Evolutionary conservation across 2,329 filamentous ascomycete species (phyloP).

Genomic region (Fusarium devonianum): DNA sequence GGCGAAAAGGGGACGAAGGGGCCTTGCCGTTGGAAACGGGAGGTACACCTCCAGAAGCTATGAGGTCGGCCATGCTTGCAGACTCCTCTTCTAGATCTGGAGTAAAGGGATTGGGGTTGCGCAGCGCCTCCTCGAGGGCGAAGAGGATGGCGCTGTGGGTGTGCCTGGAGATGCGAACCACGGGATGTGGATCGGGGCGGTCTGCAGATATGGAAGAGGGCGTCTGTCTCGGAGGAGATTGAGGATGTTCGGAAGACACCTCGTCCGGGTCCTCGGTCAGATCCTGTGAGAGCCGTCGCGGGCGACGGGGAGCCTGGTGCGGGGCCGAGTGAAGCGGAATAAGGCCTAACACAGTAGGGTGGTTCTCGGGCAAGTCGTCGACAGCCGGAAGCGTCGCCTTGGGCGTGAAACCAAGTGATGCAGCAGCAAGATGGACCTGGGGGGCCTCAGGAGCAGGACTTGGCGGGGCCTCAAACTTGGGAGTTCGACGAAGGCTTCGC

Average conservation of each 20-base stretch:
- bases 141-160: conserved; percentile 92
- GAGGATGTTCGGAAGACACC: conserved; percentile 46
- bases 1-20: conserved; percentile 52
- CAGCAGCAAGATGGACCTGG: conserved; percentile 55
- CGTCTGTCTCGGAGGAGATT: conserved; percentile 38
- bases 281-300: conserved; percentile 55
- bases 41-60: conserved; percentile 62
- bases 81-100: conserved; percentile 86
- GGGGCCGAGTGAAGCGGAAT: conserved; percentile 51
- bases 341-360: conserved; percentile 39
- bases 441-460: conserved; percentile 50
- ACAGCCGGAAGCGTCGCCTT: conserved; percentile 41
- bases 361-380: conserved; percentile 34
- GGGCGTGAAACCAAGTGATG: conserved; percentile 57
- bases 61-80: conserved; percentile 88
- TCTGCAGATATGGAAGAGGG: conserved; percentile 44
- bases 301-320: conserved; percentile 44
- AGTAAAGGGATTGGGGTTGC: conserved; percentile 82
- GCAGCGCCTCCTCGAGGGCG: conserved; percentile 88
- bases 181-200: conserved; percentile 53
- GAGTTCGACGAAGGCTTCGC: conserved; percentile 59
- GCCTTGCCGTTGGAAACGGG: conserved; percentile 64
- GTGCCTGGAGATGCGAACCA: conserved; percentile 76
- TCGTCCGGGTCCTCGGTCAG: conserved; percentile 56
- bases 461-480: conserved; percentile 56